A percentile compares a stretch with the other conserved stretches of the same genome.
Evolutionary conservation across 768 basidiomycete genomes (phyloP).

Genomic region (Mycena indigotica): DNA sequence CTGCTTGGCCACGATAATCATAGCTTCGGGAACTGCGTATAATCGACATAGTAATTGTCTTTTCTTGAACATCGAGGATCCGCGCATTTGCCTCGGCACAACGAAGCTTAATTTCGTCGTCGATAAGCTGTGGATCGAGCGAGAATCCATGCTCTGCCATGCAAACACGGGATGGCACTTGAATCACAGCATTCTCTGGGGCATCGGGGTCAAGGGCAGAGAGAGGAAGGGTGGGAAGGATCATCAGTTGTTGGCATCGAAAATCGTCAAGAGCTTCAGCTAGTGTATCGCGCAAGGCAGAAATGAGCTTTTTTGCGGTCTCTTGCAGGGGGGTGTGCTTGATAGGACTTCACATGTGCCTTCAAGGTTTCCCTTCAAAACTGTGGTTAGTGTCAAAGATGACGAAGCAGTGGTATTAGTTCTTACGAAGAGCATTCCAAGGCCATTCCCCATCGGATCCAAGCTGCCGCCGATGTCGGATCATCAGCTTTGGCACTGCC

Average conservation of each 20-base stretch:
- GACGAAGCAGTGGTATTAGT: not conserved
- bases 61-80: conserved; percentile 1
- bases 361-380: not conserved
- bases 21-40: not conserved
- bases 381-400: not conserved
- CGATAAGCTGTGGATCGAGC: not conserved
- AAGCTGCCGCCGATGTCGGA: not conserved
- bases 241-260: not conserved
- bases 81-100: conserved; percentile 3
- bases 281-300: not conserved
- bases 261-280: conserved; percentile 2
- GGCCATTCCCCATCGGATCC: conserved; percentile 2
- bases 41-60: conserved; percentile 6
- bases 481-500: too few species aligned
- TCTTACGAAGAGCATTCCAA: conserved; percentile 10
- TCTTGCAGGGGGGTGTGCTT: conserved; percentile 7
- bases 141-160: not conserved
- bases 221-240: conserved; percentile 2
- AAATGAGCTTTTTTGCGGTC: not conserved
- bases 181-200: conserved; percentile 4
- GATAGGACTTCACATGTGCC: conserved; percentile 1
- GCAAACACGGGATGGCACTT: not conserved
- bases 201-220: conserved; percentile 2
- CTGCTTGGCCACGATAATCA: conserved; percentile 12
- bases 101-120: conserved; percentile 1